Evolutionary conservation across 2,329 filamentous ascomycete species (phyloP).

Genomic region (Calonectria ilicicola): DNA sequence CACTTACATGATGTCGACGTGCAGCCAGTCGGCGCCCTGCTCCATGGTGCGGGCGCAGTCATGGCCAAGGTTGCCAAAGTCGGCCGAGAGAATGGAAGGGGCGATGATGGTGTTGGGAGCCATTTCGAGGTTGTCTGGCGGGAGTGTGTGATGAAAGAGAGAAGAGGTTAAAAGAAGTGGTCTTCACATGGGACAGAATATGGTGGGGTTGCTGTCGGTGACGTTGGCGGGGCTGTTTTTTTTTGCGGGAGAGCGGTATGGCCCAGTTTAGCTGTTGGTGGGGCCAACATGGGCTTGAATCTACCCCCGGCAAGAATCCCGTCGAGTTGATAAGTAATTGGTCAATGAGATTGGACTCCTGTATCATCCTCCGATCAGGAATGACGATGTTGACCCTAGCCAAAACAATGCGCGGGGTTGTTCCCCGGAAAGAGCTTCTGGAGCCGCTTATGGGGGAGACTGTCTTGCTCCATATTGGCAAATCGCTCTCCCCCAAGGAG

Average conservation of each 20-base stretch:
- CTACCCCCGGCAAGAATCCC: conserved; percentile 15
- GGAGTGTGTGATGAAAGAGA: not conserved
- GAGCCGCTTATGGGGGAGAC: too few relatives aligned
- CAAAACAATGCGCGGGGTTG: not conserved
- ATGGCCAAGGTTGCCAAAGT: conserved; percentile 89
- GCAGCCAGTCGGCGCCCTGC: conserved; percentile 90
- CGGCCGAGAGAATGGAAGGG: conserved; percentile 96
- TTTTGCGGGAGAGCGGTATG: conserved; percentile 3
- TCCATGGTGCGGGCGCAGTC: conserved; percentile 89
- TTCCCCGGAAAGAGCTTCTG: too few relatives aligned
- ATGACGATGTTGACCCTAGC: not conserved
- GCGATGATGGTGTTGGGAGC: conserved; percentile 93
- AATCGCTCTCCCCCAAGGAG: too few relatives aligned
- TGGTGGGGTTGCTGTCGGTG: conserved; percentile 37
- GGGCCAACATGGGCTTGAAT: not conserved
- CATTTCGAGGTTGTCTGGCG: conserved; percentile 67
- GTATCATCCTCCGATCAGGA: not conserved
- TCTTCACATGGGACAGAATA: conserved; percentile 24
- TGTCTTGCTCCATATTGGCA: too few relatives aligned
- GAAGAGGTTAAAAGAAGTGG: conserved; percentile 26
- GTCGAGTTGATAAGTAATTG: not conserved
- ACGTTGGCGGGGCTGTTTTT: conserved; percentile 39
- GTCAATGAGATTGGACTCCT: not conserved
- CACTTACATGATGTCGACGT: conserved; percentile 87
- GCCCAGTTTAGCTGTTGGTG: not conserved